Base-by-base conservation (phyloP, 139 green algal species). In the Asterochloris sp. region DNA sequence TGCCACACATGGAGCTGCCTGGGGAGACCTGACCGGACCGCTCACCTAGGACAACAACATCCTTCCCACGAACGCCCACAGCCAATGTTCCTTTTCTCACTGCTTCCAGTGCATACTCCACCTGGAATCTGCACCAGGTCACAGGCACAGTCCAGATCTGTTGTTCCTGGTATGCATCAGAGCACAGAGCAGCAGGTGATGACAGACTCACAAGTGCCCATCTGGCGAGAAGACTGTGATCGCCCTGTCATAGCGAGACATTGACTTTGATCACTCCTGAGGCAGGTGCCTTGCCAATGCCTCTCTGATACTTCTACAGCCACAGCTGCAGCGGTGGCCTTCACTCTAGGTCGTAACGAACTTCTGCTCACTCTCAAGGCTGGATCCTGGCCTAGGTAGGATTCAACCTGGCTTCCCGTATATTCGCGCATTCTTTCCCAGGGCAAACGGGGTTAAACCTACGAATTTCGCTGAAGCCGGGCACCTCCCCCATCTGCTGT, bases 171-270 rank as follows among this genome's bases (percentile, higher is more conserved):
- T 17, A 62, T 12, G 62, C n/a, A 82, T 28, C 11, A 12, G 62
- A 64, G 14, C 6, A 27, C n/a, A n/a, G n/a, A 62, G 62, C 13
- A 54, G 13, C 19, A 19, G 38, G 38, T 54, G 11, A 76, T n/a
- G 24, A 19, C 21, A 17, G 24, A 79, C 79, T 74, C 75, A 97
- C 86, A 98, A 87, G 81, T 98, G 95, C 6, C 95, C 97, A 86
- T 99, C 97, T 12, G 97, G 97, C 9, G 89, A 96, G 87, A 99
- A 99, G 15, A 99, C 97, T 8, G 97, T 99, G 89, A 99, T 99
- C 38, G 97, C 97, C 67, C 97, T 87, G 85, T 99, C 97, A 85
- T 99, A 99, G 66, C 93, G 89, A 12, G 94, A 91, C 38, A 54
- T 54, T 54, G 38, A 54, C 38, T 6, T 54, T 54, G 38, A 54